Percentiles rank a stretch among this genome's conserved stretches.
phyloP scores from a whole-genome alignment of 352 stramenopile genomes.

The Pythium diclinum region DNA sequence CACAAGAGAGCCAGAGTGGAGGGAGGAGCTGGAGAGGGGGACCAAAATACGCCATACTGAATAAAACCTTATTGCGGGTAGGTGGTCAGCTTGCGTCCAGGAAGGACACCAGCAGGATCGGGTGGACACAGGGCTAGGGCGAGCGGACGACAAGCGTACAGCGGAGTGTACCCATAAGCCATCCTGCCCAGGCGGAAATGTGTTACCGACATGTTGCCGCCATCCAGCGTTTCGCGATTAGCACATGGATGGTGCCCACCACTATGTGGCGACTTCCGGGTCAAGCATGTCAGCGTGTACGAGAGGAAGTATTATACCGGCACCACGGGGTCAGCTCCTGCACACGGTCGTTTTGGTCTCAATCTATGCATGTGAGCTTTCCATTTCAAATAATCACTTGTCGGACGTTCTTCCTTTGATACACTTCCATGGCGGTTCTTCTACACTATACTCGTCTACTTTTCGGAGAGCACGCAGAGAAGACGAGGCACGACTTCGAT shows the following conservation, averaged over 20 bases:
- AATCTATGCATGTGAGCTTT: neutral
- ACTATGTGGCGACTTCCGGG: neutral
- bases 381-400: neutral
- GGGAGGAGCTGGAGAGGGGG: conserved; percentile 11
- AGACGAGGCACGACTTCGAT: conserved; percentile 72
- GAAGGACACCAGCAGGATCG: neutral
- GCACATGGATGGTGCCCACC: neutral
- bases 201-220: neutral
- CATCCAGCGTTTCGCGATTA: neutral
- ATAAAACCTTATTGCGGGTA: conserved; percentile 20
- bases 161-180: conserved; percentile 17
- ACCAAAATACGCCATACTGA: neutral
- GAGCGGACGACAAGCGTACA: conserved; percentile 1
- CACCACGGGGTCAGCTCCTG: neutral
- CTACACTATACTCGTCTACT: conserved; percentile 33
- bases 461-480: conserved; percentile 72
- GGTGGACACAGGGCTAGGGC: conserved; percentile 10
- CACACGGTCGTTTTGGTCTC: neutral
- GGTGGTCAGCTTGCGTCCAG: neutral
- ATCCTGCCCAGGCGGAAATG: neutral
- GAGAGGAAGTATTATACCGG: neutral
- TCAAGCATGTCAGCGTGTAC: neutral
- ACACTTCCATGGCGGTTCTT: neutral
- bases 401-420: neutral
- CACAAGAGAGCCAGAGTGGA: conserved; percentile 20